A percentile compares a stretch with the other conserved stretches of the same genome.
phyloP scores from a whole-genome alignment of 116 monocot species.

The Cymodocea nodosa region DNA sequence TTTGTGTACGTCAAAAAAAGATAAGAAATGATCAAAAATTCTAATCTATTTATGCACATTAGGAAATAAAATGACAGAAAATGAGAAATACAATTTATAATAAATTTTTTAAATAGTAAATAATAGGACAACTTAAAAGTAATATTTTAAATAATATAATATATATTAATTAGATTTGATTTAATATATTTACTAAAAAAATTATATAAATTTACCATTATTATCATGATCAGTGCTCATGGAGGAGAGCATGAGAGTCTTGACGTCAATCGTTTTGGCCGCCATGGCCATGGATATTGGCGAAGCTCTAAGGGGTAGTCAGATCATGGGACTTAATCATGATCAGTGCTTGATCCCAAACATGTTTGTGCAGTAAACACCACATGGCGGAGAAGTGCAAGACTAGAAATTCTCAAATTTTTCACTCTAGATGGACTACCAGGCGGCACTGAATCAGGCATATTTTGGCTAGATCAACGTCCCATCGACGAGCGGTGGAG shows the following conservation, averaged over 20 bases:
- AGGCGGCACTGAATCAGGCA: background rate
- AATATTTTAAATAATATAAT: too few relatives aligned
- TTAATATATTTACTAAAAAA: too few relatives aligned
- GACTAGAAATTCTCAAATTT: slow-evolving; percentile 1
- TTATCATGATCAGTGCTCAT: too few relatives aligned
- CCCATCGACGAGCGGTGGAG: background rate
- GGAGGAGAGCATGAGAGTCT: slow-evolving; percentile 16
- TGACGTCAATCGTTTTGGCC: background rate
- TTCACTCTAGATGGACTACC: slow-evolving; percentile 12
- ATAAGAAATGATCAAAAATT: too few relatives aligned
- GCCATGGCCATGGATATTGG: background rate
- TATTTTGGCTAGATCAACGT: background rate
- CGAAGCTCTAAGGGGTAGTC: background rate
- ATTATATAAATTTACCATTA: too few relatives aligned
- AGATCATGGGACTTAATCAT: background rate
- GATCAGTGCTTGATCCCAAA: background rate
- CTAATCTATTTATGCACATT: too few relatives aligned
- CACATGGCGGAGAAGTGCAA: background rate
- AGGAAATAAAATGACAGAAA: too few relatives aligned
- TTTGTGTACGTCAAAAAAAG: too few relatives aligned
- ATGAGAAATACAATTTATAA: too few relatives aligned
- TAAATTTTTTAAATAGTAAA: too few relatives aligned
- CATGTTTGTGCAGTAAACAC: background rate
- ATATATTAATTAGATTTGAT: too few relatives aligned
- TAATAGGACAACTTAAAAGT: too few relatives aligned